Evolutionary conservation across 176 grass and related monocot genomes (phyloP).

Genomic region (Themeda triandra): DNA sequence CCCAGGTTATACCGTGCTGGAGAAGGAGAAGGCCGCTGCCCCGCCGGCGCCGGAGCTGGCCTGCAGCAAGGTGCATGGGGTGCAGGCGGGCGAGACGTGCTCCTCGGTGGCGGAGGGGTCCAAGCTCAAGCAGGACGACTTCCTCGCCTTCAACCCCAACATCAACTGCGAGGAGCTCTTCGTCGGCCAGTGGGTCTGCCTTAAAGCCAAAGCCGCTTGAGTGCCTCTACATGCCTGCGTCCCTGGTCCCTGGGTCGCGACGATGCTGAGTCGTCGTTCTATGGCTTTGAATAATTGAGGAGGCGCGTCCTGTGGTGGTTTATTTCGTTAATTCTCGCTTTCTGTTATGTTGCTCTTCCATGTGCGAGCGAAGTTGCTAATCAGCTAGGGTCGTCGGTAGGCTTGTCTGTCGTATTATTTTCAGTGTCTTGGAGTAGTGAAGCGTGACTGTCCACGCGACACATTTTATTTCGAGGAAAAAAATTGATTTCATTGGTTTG

Average conservation of each 20-base stretch:
- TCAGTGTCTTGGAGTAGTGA: background rate
- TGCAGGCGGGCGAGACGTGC: too few relatives aligned
- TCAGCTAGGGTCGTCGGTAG: background rate
- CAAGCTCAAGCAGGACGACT: background rate
- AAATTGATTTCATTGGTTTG: background rate
- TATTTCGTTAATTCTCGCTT: background rate
- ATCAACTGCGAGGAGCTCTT: background rate
- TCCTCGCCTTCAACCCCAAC: background rate
- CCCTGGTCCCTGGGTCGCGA: background rate
- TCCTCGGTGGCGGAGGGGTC: too few relatives aligned
- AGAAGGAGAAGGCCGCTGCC: too few relatives aligned
- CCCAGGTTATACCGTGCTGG: too few relatives aligned
- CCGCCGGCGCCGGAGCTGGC: too few relatives aligned
- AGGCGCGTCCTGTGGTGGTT: too few relatives aligned
- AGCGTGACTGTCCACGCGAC: background rate
- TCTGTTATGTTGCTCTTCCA: background rate
- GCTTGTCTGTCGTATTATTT: background rate
- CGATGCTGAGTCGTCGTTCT: background rate
- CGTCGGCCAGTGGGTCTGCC: background rate
- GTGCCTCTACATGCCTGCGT: background rate
- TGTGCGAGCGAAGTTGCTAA: background rate
- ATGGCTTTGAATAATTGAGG: too few relatives aligned
- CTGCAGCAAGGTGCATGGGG: too few relatives aligned
- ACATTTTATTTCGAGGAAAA: background rate
- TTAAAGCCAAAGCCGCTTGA: background rate